Evolutionary conservation across 495 filamentous ascomycete genomes (phyloP), one percentile per base, ranked within the genome.

Genomic region (Lophiotrema nucula): DNA sequence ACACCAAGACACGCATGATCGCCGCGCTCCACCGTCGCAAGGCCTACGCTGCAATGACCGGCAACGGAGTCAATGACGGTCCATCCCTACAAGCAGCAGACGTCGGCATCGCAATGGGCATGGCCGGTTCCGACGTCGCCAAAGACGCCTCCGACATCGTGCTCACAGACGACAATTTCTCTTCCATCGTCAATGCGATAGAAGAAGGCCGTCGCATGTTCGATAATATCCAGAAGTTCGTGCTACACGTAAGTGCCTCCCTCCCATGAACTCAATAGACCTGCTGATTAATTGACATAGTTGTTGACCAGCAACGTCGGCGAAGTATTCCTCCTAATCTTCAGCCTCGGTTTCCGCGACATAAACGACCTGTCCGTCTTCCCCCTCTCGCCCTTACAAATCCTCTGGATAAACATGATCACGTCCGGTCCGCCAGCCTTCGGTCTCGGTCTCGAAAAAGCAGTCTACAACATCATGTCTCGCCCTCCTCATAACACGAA

Each of bases 41-140:
- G 3, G 69, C 73, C 77, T 60, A 48, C 61, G 82, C 80, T 72
- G 85, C 84, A 12, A 88, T 88, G 84, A 88, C 83, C 16, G 86
- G 78, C 2, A 77, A 81, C 51, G 67, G 88, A 50, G 88, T 90
- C 54, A 92, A 92, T 65, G 88, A 91, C 69, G 83, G 86, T 4
- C 87, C 88, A 2, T 84, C 85, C 1, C 72, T 92, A 8, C 87
- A 88, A 67, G 77, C 81, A 18, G 88, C 88, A 18, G 87, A 92
- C 69, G 80, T 92, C 35, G 88, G 88, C 62, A 89, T 92, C 66
- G 86, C 88, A 5, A 88, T 92, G 86, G 85, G 85, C 27, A 75
- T 83, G 46, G 75, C 76, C 16, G 87, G 88, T 0, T 84, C 80
- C 27, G 88, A 92, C 70, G 87, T 90, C 24, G 85, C 88, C 15